Base-by-base conservation (phyloP, 2,329 filamentous ascomycete genomes). In the Endoconidiophora polonica region DNA sequence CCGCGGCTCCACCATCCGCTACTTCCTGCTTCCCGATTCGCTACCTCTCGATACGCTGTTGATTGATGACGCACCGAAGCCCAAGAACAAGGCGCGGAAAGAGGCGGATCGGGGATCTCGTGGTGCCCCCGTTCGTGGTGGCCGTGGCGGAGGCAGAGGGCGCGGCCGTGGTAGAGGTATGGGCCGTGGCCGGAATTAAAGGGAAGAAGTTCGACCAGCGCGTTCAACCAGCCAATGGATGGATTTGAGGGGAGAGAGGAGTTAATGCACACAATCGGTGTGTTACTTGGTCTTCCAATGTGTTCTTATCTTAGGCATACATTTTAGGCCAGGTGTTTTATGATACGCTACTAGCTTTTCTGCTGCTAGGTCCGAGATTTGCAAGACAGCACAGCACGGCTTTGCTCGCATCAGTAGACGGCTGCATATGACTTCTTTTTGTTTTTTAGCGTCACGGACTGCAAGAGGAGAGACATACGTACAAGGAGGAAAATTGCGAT, bases 11-110 rank as follows among this genome's bases (percentile, higher is more conserved):
- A 95, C 88, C 18, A 93, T 98, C 65, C 81, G 91, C 66, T 95
- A 95, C 69, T 90, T 84, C 65, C 94, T 98, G 64, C 81, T 98
- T 9, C 91, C 91, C 51, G 91, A 98, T 69, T 91, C 85, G 56
- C 75, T 98, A 60, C 90, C 90, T 38, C 76, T 98, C 56, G 91
- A 98, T 66, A 95, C 90, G 39, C 76, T 98, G 48, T 76, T 98
- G 55, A 87, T 98, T 58, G 91, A 98, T 65, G 91, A 98, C 68
- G 80, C 86, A 60, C 87, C 90, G 47, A 98, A 98, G 73, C 90
- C 91, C 54, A 96, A 96, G 83, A 98, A 98, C 71, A 98, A 98
- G 79, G 90, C 91, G 23, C 79, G 90, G 63, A 98, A 98, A 74
- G 91, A 96, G 69, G 74, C 73, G 29, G 76, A 77, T 53, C 70